Percentiles rank a stretch among this genome's conserved stretches.
phyloP scores from a whole-genome alignment of 2,329 filamentous ascomycete species.

The Aspergillus pseudoglaucus region DNA sequence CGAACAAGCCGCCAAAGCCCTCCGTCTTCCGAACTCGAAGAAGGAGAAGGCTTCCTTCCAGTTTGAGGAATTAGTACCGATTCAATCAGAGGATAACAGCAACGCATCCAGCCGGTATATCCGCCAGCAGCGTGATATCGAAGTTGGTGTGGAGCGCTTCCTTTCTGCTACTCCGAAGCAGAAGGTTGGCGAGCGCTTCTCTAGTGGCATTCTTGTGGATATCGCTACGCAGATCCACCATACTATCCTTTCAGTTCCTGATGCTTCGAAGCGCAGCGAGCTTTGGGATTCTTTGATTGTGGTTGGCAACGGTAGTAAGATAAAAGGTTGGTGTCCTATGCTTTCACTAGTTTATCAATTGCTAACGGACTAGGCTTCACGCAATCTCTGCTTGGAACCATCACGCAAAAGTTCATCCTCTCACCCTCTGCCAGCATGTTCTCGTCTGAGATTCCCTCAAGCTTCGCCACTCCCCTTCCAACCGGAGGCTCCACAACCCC shows the following conservation, averaged over 20 bases:
- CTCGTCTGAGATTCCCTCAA: constrained; percentile 91
- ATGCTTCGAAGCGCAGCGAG: constrained; percentile 73
- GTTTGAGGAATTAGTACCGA: constrained; percentile 53
- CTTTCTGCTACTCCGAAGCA: constrained; percentile 45
- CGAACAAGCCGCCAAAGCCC: constrained; percentile 42
- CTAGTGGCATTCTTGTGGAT: constrained; percentile 66
- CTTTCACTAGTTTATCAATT: constrained; percentile 26
- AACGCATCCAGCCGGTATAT: constrained; percentile 47
- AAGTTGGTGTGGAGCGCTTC: constrained; percentile 58
- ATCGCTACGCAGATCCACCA: constrained; percentile 80
- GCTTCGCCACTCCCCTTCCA: constrained; percentile 81
- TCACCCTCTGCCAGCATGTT: constrained; percentile 95
- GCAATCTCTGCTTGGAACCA: constrained; percentile 74
- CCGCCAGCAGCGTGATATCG: constrained; percentile 50
- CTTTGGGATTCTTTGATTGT: constrained; percentile 92
- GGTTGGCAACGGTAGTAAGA: constrained; percentile 74
- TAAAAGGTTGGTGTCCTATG: constrained; percentile 44
- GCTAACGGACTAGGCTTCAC: constrained; percentile 59
- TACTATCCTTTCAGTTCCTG: constrained; percentile 73
- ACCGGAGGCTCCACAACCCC: constrained; percentile 90
- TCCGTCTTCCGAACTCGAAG: constrained; percentile 53
- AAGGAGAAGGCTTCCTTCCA: constrained; percentile 54
- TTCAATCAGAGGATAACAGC: constrained; percentile 48
- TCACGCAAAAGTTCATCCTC: constrained; percentile 77
- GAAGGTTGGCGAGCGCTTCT: constrained; percentile 24